These are phyloP conservation scores for Boletellus emodensis DNA, from an alignment of 768 basidiomycete genomes.

Conservation along the genomic window DNA sequence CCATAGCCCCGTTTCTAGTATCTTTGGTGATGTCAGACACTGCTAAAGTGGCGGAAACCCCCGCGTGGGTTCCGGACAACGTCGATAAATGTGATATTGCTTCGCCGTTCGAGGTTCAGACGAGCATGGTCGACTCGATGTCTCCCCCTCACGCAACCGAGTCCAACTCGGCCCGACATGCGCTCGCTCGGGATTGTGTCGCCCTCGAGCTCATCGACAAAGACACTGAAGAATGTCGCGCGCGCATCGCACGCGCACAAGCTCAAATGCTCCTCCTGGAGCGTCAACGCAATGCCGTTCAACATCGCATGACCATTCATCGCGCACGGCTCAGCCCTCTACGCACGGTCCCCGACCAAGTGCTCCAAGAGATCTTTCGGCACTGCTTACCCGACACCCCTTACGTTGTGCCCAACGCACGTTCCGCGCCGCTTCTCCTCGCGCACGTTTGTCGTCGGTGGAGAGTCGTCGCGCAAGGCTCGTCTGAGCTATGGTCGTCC, in stretches of 20 bases:
- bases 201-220: slow-evolving; percentile 13
- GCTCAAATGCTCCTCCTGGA: slow-evolving; percentile 18
- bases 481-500: slow-evolving; percentile 33
- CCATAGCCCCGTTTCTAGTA: slow-evolving; percentile 1
- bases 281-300: slow-evolving; percentile 14
- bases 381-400: slow-evolving; percentile 22
- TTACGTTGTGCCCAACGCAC: slow-evolving; percentile 21
- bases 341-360: slow-evolving; percentile 28
- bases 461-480: slow-evolving; percentile 25
- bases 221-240: slow-evolving; percentile 18
- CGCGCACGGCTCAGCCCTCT: slow-evolving; percentile 28
- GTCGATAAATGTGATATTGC: neutral
- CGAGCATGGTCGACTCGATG: slow-evolving; percentile 21
- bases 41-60: neutral
- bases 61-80: neutral
- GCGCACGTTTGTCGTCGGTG: slow-evolving; percentile 33
- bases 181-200: slow-evolving; percentile 16
- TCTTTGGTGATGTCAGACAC: slow-evolving; percentile 1
- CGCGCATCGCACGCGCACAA: slow-evolving; percentile 10
- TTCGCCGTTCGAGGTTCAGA: slow-evolving; percentile 1
- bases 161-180: slow-evolving; percentile 13
- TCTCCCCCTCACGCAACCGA: slow-evolving; percentile 19
- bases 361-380: slow-evolving; percentile 31
- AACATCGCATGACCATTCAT: slow-evolving; percentile 16
- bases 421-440: slow-evolving; percentile 30